Evolutionary conservation across 805 yeast genomes (phyloP).

Genomic region (Candida hispaniensis): DNA sequence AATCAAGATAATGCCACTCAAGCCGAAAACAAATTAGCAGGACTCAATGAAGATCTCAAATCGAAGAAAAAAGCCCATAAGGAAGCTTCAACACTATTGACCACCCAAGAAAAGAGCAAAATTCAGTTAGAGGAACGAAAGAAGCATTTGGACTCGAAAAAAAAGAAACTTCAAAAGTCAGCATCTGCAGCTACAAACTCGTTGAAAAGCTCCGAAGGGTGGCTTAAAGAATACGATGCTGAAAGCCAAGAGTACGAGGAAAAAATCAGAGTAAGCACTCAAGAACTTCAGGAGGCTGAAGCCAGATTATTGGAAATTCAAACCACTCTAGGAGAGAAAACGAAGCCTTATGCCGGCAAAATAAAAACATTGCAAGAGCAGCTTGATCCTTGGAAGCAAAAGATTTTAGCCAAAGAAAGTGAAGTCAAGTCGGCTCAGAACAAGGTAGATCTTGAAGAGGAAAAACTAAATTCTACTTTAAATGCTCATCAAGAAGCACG

Average conservation of each 20-base stretch:
- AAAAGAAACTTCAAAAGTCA: slow-evolving; percentile 47
- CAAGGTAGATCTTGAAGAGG: slow-evolving; percentile 48
- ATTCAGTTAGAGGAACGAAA: slow-evolving; percentile 68
- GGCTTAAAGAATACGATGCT: slow-evolving; percentile 36
- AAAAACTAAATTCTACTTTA: slow-evolving; percentile 36
- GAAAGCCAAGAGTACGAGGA: slow-evolving; percentile 36
- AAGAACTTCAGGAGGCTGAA: slow-evolving; percentile 43
- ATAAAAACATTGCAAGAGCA: slow-evolving; percentile 53
- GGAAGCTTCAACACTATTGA: slow-evolving; percentile 26
- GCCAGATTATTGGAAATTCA: slow-evolving; percentile 52
- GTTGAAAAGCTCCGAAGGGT: slow-evolving; percentile 36
- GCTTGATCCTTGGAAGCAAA: slow-evolving; percentile 74
- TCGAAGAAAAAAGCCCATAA: slow-evolving; percentile 25
- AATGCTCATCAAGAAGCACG: slow-evolving; percentile 38
- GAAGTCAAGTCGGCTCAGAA: slow-evolving; percentile 55
- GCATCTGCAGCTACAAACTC: slow-evolving; percentile 39
- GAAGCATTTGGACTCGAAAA: slow-evolving; percentile 52
- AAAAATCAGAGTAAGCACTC: slow-evolving; percentile 38
- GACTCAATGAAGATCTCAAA: slow-evolving; percentile 20
- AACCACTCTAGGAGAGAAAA: slow-evolving; percentile 57
- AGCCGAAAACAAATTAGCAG: slow-evolving; percentile 21
- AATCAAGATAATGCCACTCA: slow-evolving; percentile 32
- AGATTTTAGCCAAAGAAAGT: slow-evolving; percentile 51
- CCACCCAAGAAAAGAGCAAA: slow-evolving; percentile 42
- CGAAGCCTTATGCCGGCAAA: slow-evolving; percentile 53